Base-by-base conservation (phyloP, 2,329 filamentous ascomycete genomes). In the Dactylellina parvicollis region DNA sequence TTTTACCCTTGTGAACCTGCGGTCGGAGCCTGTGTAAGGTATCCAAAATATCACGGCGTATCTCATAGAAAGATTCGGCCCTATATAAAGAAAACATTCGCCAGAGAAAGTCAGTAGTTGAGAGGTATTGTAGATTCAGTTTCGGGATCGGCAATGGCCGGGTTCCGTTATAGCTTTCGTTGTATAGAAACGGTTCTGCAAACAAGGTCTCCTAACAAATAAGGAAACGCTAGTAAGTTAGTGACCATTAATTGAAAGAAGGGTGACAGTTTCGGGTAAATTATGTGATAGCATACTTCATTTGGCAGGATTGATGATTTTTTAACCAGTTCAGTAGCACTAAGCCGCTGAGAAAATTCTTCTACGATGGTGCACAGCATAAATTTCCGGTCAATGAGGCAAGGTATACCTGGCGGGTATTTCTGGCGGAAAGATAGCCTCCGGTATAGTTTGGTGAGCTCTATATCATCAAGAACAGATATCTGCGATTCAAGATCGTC, bases 61-160 rank as follows among this genome's bases (percentile, higher is more conserved):
- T 94, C 72, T 92, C 91, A 80, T 96, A 98, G 80, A 98, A 97
- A 0, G 94, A 87, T 80, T 99, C 95, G 69, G 89, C 91, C 40
- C 94, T 88, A 79, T 96, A 95, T 7, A 99, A 83, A 12, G 96
- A 85, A 78, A 98, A 89, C 0, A 94, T 92, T 75, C 96, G 87
- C 92, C 93, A 99, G n/a, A 99, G 82, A 77, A 99, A 99, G 80
- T 99, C 95, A 1, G 92, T 92, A 55, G 96, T 88, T 1, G 93
- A 96, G 12, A 99, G 84, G 80, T 99, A 99, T 79, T 99, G 95
- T 26, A 99, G 83, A 77, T 97, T 99, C 47, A 98, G 82, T 80
- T 99, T 99, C 1, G 95, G 95, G 44, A 99, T 88, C 1, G 95
- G 92, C 67, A 99, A 84, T 3, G 95, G 93, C 50, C 87, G 87